These are phyloP conservation scores for Saturnispora sekii DNA, from an alignment of 805 yeast genomes.

Conservation along the genomic window DNA sequence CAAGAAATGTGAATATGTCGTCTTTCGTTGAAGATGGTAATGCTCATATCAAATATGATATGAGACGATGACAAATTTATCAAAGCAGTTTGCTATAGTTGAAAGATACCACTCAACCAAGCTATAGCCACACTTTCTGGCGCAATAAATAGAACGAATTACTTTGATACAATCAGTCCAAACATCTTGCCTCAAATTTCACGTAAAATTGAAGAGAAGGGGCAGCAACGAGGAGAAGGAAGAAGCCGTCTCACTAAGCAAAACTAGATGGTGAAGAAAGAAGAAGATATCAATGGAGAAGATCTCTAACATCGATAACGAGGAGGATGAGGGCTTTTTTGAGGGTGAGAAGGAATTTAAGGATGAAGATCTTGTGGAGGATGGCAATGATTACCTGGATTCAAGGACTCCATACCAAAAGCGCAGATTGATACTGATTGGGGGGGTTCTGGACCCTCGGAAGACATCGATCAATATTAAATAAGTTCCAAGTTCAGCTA, in stretches of 20 bases:
- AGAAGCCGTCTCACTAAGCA: constrained; percentile 8
- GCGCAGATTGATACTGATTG: constrained; percentile 21
- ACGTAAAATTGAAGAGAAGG: constrained; percentile 11
- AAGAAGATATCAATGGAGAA: constrained; percentile 7
- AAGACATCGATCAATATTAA: constrained; percentile 17
- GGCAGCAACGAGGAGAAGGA: background rate
- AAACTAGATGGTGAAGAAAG: constrained; percentile 8
- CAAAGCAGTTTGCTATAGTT: no score
- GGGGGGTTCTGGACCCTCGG: constrained; percentile 13
- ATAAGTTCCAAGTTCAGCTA: constrained; percentile 15
- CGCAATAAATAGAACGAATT: no score
- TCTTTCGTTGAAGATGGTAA: no score
- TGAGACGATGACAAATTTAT: no score
- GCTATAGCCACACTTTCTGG: no score
- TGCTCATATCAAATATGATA: no score
- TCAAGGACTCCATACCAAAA: constrained; percentile 8
- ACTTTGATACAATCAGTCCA: no score
- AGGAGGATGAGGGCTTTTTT: constrained; percentile 7
- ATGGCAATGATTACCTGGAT: background rate
- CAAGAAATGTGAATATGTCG: no score
- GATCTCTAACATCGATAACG: constrained; percentile 2
- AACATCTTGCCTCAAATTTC: no score
- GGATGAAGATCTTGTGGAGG: constrained; percentile 3
- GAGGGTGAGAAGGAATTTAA: constrained; percentile 9
- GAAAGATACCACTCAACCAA: no score